Base-by-base conservation (phyloP, 257 asterid genomes). In the Rauvolfia tetraphylla region DNA sequence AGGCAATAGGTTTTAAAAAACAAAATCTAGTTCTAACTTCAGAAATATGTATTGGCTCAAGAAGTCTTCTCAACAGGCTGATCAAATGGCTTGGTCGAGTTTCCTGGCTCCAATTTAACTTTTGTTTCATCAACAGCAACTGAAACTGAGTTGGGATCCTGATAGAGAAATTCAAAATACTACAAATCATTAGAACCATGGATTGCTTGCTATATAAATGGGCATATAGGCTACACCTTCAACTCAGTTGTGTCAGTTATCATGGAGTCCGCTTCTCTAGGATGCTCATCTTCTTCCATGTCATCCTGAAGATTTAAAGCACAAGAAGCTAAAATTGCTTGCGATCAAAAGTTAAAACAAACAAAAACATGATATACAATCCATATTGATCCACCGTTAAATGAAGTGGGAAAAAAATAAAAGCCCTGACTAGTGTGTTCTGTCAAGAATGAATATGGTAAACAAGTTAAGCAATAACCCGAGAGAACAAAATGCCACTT, bases 21-120 rank as follows among this genome's bases (percentile, higher is more conserved):
- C n/a, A 15, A 63, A 9, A n/a, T 0, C 5, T 7, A 5, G 41
- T 31, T 34, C 25, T 65, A 34, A 65, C 70, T 63, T 33, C 25
- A 63, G 69, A 63, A 33, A 15, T 22, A 27, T 3, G 41, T 65
- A 34, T 33, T 5, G 5, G 39, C 25, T 79, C 31, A 78, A 18
- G 76, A 68, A 51, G 75, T 75, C 14, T 57, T 75, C 12, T 79
- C 84, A 54, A 66, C 65, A 57, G 81, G 71, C 51, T 76, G 86
- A 73, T 80, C 83, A 71, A 81, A 79, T 68, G 84, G 79, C 68
- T 82, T 81, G 78, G 74, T 82, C 29, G 86, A 69, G 79, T 63
- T 82, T 71, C 85, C 85, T 27, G 58, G 72, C 79, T 80, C 87
- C 74, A 68, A 2, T 57, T 78, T 80, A n/a, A 79, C 76, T 53